Conservation (phyloP, 108 stramenopile genomes). For the Licmophora abbreviata region DNA sequence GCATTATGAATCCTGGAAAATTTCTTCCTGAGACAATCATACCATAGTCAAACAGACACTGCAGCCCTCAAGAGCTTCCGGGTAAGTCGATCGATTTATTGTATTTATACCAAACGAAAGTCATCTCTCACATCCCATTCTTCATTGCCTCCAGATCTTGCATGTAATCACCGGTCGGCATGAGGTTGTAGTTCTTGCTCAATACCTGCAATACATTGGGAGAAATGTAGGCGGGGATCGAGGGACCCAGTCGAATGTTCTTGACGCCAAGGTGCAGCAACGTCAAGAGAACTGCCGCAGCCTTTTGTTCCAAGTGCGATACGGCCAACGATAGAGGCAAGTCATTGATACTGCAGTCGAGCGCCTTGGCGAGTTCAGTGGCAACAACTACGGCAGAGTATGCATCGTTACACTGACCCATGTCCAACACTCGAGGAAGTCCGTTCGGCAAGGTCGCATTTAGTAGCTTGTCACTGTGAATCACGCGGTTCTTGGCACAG, state of each 20-base stretch:
- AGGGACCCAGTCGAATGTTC: conserved; percentile 76
- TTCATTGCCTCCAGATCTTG: conserved; percentile 54
- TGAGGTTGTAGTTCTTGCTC: conserved; percentile 58
- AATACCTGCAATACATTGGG: conserved; percentile 55
- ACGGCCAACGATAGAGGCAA: conserved; percentile 54
- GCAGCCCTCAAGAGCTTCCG: too few species aligned
- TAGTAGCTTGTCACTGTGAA: conserved; percentile 39
- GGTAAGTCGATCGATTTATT: background rate
- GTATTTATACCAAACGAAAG: background rate
- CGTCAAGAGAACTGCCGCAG: conserved; percentile 75
- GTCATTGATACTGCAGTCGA: conserved; percentile 64
- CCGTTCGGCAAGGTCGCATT: conserved; percentile 48
- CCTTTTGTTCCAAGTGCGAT: conserved; percentile 78
- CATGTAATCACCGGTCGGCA: conserved; percentile 44
- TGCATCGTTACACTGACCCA: conserved; percentile 84
- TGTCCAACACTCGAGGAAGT: conserved; percentile 74
- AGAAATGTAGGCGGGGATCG: conserved; percentile 60
- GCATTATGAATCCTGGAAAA: conserved; percentile 82
- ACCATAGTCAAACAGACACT: too few species aligned
- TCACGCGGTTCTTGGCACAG: conserved; percentile 78
- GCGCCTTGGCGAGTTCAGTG: conserved; percentile 69
- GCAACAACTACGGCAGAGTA: conserved; percentile 79
- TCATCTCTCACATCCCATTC: conserved; percentile 47
- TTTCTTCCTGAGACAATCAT: conserved; percentile 40
- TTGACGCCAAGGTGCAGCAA: conserved; percentile 69